Conservation (phyloP, 2,329 filamentous ascomycete genomes). For the Hymenoscyphus fructigenus region DNA sequence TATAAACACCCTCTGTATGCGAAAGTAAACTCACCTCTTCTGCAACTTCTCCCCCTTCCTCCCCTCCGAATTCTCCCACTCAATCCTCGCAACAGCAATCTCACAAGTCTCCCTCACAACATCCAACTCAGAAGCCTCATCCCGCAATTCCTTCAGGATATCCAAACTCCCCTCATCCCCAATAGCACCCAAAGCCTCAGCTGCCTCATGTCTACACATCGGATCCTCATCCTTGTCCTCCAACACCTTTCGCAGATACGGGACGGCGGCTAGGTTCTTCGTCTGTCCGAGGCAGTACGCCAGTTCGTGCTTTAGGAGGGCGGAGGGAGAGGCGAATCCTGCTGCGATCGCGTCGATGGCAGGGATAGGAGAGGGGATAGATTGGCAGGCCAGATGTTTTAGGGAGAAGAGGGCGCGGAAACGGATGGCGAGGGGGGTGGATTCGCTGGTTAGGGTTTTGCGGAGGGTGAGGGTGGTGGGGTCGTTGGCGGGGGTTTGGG, state of each 20-base stretch:
- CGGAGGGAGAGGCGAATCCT: constrained; percentile 79
- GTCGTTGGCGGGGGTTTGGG: constrained; percentile 29
- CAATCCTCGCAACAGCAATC: constrained; percentile 89
- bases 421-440: constrained; percentile 77
- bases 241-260: constrained; percentile 71
- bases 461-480: constrained; percentile 54
- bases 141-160: constrained; percentile 69
- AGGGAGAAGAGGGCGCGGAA: constrained; percentile 98
- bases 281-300: constrained; percentile 97
- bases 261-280: constrained; percentile 70
- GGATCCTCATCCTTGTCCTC: constrained; percentile 79
- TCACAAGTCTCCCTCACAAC: constrained; percentile 95
- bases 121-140: constrained; percentile 72
- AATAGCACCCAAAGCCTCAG: constrained; percentile 88
- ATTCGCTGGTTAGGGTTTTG: constrained; percentile 76
- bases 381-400: constrained; percentile 81
- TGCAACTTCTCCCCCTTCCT: constrained; percentile 74
- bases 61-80: constrained; percentile 82
- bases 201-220: constrained; percentile 96
- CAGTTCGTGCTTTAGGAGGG: constrained; percentile 91
- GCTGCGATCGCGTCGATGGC: constrained; percentile 94
- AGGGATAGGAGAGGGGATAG: constrained; percentile 59
- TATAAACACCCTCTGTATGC: constrained; percentile 6
- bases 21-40: constrained; percentile 62
- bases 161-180: constrained; percentile 73